phyloP scores from a whole-genome alignment of 2,329 filamentous ascomycete species.

The Hypoxylon sp. region DNA sequence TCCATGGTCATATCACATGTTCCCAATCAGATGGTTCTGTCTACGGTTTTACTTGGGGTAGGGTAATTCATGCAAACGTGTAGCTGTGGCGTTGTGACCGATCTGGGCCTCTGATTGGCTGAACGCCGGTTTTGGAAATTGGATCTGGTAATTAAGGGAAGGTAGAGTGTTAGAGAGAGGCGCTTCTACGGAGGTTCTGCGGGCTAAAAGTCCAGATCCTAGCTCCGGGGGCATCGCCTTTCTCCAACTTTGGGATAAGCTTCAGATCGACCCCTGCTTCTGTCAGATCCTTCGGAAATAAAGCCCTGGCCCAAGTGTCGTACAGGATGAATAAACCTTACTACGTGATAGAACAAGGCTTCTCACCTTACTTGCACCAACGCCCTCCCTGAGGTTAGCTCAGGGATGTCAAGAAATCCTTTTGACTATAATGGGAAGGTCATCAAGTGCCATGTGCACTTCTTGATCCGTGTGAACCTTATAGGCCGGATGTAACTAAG shows the following conservation, averaged over 20 bases:
- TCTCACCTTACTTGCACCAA: constrained; percentile 34
- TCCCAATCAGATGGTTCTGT: constrained; percentile 22
- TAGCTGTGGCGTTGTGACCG: constrained; percentile 20
- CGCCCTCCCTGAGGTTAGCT: constrained; percentile 36
- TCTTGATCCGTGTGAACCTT: constrained; percentile 21
- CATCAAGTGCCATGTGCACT: constrained; percentile 23
- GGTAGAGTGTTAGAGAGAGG: constrained; percentile 43
- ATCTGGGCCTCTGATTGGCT: constrained; percentile 28
- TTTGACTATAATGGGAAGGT: constrained; percentile 42
- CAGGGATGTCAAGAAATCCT: constrained; percentile 33
- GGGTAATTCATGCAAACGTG: constrained; percentile 35
- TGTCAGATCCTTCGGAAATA: constrained; percentile 43
- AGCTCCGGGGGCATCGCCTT: constrained; percentile 26
- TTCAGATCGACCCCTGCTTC: constrained; percentile 32
- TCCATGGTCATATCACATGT: constrained; percentile 29
- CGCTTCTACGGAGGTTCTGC: constrained; percentile 46
- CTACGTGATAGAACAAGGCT: constrained; percentile 31
- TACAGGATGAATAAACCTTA: constrained; percentile 37
- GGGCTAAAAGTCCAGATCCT: constrained; percentile 41
- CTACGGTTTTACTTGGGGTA: constrained; percentile 19
- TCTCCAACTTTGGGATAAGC: constrained; percentile 42
- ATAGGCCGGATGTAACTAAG: constrained; percentile 39
- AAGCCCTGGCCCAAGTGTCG: constrained; percentile 40
- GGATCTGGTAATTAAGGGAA: constrained; percentile 44
- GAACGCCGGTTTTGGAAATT: constrained; percentile 35